These are phyloP conservation scores for Aspergillus egyptiacus DNA, from an alignment of 495 filamentous ascomycete species.

Conservation along the genomic window DNA sequence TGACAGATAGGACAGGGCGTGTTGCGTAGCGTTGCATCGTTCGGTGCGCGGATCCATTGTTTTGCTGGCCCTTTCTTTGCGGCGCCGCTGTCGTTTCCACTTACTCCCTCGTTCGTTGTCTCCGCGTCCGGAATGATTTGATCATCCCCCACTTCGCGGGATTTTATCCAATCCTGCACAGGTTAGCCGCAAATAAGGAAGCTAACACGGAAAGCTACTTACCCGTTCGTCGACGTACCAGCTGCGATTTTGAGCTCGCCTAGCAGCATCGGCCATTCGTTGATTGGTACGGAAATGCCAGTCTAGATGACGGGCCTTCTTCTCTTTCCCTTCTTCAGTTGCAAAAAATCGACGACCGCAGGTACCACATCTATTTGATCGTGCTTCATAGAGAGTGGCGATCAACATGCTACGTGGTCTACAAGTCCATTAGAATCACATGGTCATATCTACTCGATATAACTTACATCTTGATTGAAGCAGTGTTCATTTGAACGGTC, in stretches of 20 bases:
- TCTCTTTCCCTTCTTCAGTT: slow-evolving; percentile 68
- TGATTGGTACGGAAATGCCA: slow-evolving; percentile 97
- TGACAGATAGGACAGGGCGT: slow-evolving; percentile 87
- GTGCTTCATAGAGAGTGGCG: slow-evolving; percentile 64
- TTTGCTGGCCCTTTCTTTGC: slow-evolving; percentile 55
- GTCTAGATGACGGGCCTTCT: slow-evolving; percentile 90
- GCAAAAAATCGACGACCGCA: slow-evolving; percentile 82
- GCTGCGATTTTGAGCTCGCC: slow-evolving; percentile 77
- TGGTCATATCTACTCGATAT: background rate
- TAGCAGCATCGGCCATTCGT: slow-evolving; percentile 74
- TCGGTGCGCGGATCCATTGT: slow-evolving; percentile 76
- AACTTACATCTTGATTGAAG: slow-evolving; percentile 74
- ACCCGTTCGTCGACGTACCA: slow-evolving; percentile 93
- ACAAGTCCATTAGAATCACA: slow-evolving; percentile 23
- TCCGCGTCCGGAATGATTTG: slow-evolving; percentile 39
- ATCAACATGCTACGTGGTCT: slow-evolving; percentile 73
- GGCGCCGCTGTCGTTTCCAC: slow-evolving; percentile 29
- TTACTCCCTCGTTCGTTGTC: slow-evolving; percentile 28
- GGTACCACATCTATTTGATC: slow-evolving; percentile 79
- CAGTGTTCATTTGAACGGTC: slow-evolving; percentile 62
- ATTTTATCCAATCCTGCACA: slow-evolving; percentile 78
- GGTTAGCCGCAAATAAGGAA: slow-evolving; percentile 5
- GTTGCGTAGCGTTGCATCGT: slow-evolving; percentile 63
- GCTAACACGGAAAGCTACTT: slow-evolving; percentile 29
- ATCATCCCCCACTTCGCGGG: slow-evolving; percentile 66